Percentiles rank a stretch among this genome's conserved stretches.
Conservation (phyloP, 352 stramenopile genomes). For the Pythium sukuiense region DNA sequence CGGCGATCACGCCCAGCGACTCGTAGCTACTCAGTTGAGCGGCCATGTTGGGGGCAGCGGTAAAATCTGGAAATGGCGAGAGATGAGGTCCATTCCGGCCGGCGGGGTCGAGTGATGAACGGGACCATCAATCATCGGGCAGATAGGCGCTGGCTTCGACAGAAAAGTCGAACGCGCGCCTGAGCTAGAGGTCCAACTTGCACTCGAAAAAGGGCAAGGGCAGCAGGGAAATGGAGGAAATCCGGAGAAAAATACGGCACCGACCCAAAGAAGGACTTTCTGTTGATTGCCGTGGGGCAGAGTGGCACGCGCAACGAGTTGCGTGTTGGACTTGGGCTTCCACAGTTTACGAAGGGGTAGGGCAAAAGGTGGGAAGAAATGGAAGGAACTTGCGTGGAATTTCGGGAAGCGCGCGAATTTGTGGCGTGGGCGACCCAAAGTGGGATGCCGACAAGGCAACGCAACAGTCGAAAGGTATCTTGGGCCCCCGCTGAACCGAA, state of each 20-base stretch:
- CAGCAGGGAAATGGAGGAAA: neutral
- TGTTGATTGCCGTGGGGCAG: neutral
- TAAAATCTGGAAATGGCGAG: constrained; percentile 16
- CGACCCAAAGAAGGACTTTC: constrained; percentile 20
- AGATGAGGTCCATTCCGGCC: constrained; percentile 8
- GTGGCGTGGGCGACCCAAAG: neutral
- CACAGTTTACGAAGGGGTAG: constrained; percentile 1
- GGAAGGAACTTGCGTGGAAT: constrained; percentile 5
- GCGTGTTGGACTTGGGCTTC: constrained; percentile 1
- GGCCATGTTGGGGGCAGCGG: neutral
- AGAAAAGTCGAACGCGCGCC: constrained; percentile 7
- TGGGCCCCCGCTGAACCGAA: neutral
- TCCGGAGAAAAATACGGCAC: constrained; percentile 8
- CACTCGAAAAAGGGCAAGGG: neutral
- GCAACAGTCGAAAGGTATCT: neutral
- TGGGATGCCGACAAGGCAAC: neutral
- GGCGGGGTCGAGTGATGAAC: constrained; percentile 4
- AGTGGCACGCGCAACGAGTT: neutral
- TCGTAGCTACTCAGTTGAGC: constrained; percentile 39
- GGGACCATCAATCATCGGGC: constrained; percentile 6
- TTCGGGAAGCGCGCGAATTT: constrained; percentile 2
- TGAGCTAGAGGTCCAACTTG: neutral
- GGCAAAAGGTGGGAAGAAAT: neutral
- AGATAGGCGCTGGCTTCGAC: neutral
- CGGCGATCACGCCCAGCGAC: constrained; percentile 55